phyloP scores from a whole-genome alignment of 2,329 filamentous ascomycete species.

The Metarhizium robertsii region DNA sequence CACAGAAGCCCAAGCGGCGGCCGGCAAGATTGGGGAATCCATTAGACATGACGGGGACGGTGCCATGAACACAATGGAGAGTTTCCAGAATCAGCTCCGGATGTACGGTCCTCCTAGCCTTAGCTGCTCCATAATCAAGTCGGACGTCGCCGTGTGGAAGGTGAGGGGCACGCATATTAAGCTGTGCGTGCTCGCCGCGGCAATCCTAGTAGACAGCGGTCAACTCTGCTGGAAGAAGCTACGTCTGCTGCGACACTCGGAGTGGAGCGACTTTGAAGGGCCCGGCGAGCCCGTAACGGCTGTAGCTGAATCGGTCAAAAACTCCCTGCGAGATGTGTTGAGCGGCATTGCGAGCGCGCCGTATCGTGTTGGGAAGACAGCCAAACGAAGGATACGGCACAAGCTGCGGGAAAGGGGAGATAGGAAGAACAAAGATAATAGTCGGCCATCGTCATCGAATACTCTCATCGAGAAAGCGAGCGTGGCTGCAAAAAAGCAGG shows the following conservation, averaged over 20 bases:
- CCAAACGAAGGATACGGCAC: slow-evolving; percentile 33
- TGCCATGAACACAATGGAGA: slow-evolving; percentile 53
- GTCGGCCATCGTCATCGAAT: no score
- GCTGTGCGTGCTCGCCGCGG: slow-evolving; percentile 55
- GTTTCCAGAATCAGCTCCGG: slow-evolving; percentile 46
- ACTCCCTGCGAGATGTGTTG: slow-evolving; percentile 47
- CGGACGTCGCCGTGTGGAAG: slow-evolving; percentile 57
- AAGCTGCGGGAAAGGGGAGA: no score
- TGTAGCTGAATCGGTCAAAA: slow-evolving; percentile 50
- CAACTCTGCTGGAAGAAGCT: slow-evolving; percentile 54
- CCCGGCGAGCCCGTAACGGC: slow-evolving; percentile 66
- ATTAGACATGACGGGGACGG: slow-evolving; percentile 59
- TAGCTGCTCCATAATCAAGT: slow-evolving; percentile 56
- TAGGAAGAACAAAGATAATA: no score
- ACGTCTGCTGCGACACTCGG: slow-evolving; percentile 54
- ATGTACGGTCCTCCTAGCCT: slow-evolving; percentile 43
- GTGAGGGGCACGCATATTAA: slow-evolving; percentile 51
- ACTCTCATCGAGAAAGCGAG: no score
- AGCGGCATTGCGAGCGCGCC: slow-evolving; percentile 56
- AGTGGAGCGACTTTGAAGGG: slow-evolving; percentile 72
- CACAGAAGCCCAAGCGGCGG: slow-evolving; percentile 44
- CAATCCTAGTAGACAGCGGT: slow-evolving; percentile 51
- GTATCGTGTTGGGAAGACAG: slow-evolving; percentile 47
- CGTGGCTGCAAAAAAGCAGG: slow-evolving; percentile 30
- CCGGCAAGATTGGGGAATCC: slow-evolving; percentile 44